phyloP scores from a whole-genome alignment of 2,329 filamentous ascomycete species.

The Mollisiaceae sp. region DNA sequence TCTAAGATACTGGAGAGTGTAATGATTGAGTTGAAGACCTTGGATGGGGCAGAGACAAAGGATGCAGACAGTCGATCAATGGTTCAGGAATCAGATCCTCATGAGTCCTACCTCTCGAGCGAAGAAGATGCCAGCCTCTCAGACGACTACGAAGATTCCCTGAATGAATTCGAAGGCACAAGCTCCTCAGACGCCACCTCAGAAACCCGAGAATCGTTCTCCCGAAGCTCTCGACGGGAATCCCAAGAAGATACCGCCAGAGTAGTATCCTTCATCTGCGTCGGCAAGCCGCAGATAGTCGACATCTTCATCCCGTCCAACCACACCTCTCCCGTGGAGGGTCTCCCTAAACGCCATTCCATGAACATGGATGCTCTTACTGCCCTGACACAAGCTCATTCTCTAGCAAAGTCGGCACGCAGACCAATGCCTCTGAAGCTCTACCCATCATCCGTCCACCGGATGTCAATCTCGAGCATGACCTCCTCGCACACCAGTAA shows the following conservation, averaged over 20 bases:
- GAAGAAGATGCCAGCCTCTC: slow-evolving; percentile 69
- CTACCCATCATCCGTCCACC: slow-evolving; percentile 24
- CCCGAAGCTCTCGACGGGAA: slow-evolving; percentile 33
- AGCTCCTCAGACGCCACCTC: slow-evolving; percentile 38
- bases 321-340: slow-evolving; percentile 18
- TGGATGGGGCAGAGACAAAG: slow-evolving; percentile 31
- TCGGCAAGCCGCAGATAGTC: slow-evolving; percentile 58
- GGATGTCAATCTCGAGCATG: slow-evolving; percentile 32
- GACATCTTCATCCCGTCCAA: slow-evolving; percentile 28
- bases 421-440: slow-evolving; percentile 33
- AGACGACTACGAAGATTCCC: slow-evolving; percentile 62
- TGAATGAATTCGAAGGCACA: slow-evolving; percentile 23
- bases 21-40: slow-evolving; percentile 36
- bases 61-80: slow-evolving; percentile 27
- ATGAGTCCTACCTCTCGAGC: slow-evolving; percentile 67
- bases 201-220: slow-evolving; percentile 40
- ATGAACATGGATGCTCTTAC: slow-evolving; percentile 21
- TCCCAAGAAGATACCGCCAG: slow-evolving; percentile 61
- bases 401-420: slow-evolving; percentile 22
- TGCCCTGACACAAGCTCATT: slow-evolving; percentile 15
- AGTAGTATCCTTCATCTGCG: slow-evolving; percentile 62
- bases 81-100: slow-evolving; percentile 47
- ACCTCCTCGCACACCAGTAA: slow-evolving; percentile 22
- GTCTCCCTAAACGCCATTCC: slow-evolving; percentile 15
- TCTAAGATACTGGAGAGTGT: slow-evolving; percentile 37